Evolutionary conservation across 441 rosid genomes (phyloP), one percentile per base, ranked within the genome.

Genomic region (California macrophylla): DNA sequence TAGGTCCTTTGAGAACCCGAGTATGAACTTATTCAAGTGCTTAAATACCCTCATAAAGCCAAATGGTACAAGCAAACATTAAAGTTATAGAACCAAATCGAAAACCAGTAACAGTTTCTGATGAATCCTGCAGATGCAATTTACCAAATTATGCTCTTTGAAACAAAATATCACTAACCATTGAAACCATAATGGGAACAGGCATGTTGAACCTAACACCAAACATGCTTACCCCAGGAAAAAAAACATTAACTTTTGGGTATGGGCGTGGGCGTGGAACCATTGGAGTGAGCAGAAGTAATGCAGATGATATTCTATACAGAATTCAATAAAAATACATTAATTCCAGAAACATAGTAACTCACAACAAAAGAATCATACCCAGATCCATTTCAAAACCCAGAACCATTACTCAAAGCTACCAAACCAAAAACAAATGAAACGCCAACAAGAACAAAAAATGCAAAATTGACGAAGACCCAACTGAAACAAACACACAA

Each of bases 401-500:
- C 66, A 36, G 28, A 66, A 66, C 47, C 60, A 45, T n/a, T n/a
- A 64, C 29, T 24, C 34, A 52, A 69, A 9, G 40, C 67, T 20
- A 66, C 66, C 23, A 6, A 32, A 21, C 32, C 28, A 76, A 62
- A 38, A 66, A 68, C 3, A 42, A 50, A 50, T 61, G 26, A 20
- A 61, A 38, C 9, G n/a, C n/a, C n/a, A n/a, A n/a, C n/a, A n/a
- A n/a, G n/a, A 21, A 24, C 26, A 58, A 54, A 54, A 54, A 6
- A 47, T 15, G 21, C 61, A 38, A 69, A 79, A 65, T 28, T 32
- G 66, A 30, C 66, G 60, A 66, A n/a, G 29, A 18, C 67, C 71
- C 75, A 71, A 64, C 26, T 42, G 34, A 2, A 54, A 70, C 69
- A 25, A 64, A 18, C 4, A 21, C 23, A 71, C 10, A 16, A 73